A percentile compares a stretch with the other conserved stretches of the same genome.
phyloP scores from a whole-genome alignment of 495 filamentous ascomycete genomes.

The Copromyces sp. region DNA sequence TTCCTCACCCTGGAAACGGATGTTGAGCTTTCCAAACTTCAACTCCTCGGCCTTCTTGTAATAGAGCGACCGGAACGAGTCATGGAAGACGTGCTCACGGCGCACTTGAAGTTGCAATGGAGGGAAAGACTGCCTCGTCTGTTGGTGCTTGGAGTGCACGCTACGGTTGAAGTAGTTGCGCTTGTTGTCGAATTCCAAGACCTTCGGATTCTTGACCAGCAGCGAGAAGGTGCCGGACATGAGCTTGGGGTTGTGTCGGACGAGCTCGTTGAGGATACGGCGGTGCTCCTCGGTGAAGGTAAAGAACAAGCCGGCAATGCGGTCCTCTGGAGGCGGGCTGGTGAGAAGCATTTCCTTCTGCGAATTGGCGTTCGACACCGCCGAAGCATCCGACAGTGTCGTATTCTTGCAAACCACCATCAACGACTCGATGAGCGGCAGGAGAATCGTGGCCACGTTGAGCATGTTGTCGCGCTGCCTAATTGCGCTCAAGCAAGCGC shows the following conservation, averaged over 20 bases:
- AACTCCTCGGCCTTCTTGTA: constrained; percentile 93
- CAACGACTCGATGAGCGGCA: constrained; percentile 86
- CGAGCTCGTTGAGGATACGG: constrained; percentile 95
- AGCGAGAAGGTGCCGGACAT: constrained; percentile 97
- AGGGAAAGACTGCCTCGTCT: constrained; percentile 45
- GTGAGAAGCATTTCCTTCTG: constrained; percentile 65
- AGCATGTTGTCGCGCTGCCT: constrained; percentile 87
- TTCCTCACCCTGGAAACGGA: constrained; percentile 95
- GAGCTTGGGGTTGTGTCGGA: constrained; percentile 89
- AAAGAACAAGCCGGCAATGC: constrained; percentile 90
- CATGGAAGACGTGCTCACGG: constrained; percentile 93
- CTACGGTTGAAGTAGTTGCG: constrained; percentile 96
- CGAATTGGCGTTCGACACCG: constrained; percentile 23
- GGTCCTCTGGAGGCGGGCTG: constrained; percentile 69
- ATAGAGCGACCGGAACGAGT: constrained; percentile 92
- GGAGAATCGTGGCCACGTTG: constrained; percentile 88
- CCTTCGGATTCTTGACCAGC: constrained; percentile 96
- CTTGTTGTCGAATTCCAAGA: constrained; percentile 98
- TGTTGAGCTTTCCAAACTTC: constrained; percentile 96
- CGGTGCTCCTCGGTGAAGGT: constrained; percentile 96
- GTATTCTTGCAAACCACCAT: constrained; percentile 99
- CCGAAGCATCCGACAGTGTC: constrained; percentile 52
- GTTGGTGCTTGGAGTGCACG: constrained; percentile 68
- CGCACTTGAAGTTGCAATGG: constrained; percentile 83
- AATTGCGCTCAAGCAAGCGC: constrained; percentile 79